A percentile compares a stretch with the other conserved stretches of the same genome.
phyloP scores from a whole-genome alignment of 768 basidiomycete species.

The Kwoniella sp. region DNA sequence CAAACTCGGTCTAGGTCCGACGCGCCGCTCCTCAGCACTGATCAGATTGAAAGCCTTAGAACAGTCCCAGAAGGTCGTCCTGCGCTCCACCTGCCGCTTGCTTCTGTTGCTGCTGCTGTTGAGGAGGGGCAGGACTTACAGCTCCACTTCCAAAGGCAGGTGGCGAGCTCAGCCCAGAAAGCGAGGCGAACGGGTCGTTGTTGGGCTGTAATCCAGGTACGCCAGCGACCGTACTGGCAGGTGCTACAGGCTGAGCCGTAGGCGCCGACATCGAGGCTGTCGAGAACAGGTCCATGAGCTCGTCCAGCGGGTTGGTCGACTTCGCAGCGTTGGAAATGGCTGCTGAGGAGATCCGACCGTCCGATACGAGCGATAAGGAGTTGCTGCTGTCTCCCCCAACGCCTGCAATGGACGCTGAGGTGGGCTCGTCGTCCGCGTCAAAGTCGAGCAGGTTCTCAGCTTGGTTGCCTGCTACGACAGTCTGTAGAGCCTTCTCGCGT shows the following conservation, averaged over 20 bases:
- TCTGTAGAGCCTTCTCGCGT: conserved; percentile 83
- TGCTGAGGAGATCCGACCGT: conserved; percentile 38
- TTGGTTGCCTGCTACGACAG: conserved; percentile 86
- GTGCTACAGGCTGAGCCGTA: conserved; percentile 27
- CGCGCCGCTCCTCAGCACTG: no score
- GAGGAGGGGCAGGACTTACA: conserved; percentile 56
- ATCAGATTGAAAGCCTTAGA: no score
- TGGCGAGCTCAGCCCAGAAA: conserved; percentile 40
- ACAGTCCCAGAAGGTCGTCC: conserved; percentile 66
- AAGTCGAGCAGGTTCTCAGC: conserved; percentile 95
- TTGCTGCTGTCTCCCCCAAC: background rate
- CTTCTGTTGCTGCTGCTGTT: conserved; percentile 29
- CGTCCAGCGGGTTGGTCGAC: conserved; percentile 86
- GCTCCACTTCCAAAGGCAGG: conserved; percentile 27
- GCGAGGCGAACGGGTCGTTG: conserved; percentile 21
- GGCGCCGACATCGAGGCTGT: conserved; percentile 49
- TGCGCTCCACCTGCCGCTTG: conserved; percentile 34
- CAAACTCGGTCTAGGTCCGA: no score
- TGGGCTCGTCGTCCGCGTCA: conserved; percentile 66
- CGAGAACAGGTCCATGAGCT: conserved; percentile 90
- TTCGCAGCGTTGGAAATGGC: conserved; percentile 63
- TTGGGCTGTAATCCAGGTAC: conserved; percentile 15
- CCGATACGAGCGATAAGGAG: conserved; percentile 56
- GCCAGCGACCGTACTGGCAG: conserved; percentile 9
- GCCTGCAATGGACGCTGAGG: conserved; percentile 63